phyloP scores from a whole-genome alignment of 202 grass and related monocot species.

The Setaria viridis region DNA sequence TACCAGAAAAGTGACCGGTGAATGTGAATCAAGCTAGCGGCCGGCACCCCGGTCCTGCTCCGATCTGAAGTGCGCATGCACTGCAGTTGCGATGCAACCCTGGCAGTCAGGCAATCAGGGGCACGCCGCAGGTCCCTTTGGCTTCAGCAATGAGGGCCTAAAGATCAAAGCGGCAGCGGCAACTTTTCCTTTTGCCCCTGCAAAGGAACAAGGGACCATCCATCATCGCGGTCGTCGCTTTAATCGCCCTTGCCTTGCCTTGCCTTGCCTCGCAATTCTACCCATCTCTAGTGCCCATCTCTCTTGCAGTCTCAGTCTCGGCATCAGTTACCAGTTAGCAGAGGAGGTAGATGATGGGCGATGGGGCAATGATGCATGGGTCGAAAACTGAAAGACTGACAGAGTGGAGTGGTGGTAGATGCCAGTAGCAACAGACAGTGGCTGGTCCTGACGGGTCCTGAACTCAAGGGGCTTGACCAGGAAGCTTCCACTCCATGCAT shows the following conservation, averaged over 20 bases:
- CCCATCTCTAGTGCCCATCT: neutral
- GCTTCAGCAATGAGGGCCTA: slow-evolving; percentile 31
- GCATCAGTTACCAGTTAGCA: too few species aligned
- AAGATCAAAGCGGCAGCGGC: neutral
- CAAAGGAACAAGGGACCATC: slow-evolving; percentile 20
- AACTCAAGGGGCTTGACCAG: slow-evolving; percentile 31
- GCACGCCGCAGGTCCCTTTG: slow-evolving; percentile 38
- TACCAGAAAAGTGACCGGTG: neutral
- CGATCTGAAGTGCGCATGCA: neutral
- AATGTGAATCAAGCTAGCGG: neutral
- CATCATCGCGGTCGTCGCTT: slow-evolving; percentile 22
- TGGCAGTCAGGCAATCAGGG: neutral
- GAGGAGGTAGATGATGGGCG: neutral
- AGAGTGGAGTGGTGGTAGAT: neutral
- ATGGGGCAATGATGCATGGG: neutral
- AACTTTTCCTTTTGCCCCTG: slow-evolving; percentile 45
- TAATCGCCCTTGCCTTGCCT: neutral
- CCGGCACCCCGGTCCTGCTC: neutral
- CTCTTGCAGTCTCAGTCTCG: too few species aligned
- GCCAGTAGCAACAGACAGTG: neutral
- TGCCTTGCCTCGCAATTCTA: slow-evolving; percentile 33
- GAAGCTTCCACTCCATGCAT: slow-evolving; percentile 26
- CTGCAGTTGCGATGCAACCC: slow-evolving; percentile 11
- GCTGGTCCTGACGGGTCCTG: slow-evolving; percentile 28
- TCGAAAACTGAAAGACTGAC: neutral